phyloP scores from a whole-genome alignment of 441 rosid species.

The Croton laevigatus region DNA sequence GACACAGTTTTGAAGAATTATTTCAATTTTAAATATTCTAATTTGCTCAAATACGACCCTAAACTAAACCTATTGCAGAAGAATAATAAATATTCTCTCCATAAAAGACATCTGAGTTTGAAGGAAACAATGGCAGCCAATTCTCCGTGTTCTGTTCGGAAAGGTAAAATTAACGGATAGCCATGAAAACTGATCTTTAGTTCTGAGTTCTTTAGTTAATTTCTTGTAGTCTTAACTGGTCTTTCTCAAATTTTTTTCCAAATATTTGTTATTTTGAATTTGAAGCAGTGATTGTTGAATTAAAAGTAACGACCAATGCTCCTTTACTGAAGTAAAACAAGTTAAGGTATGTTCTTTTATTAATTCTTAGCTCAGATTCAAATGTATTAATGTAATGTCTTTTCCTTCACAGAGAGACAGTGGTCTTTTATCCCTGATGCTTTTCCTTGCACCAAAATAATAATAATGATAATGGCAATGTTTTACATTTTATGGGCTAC shows the following conservation, averaged over 20 bases:
- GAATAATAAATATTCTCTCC: conserved; percentile 1
- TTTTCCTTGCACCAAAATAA: not conserved
- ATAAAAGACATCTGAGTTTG: not conserved
- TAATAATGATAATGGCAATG: not conserved
- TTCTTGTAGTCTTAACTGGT: no score
- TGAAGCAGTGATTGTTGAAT: conserved; percentile 75
- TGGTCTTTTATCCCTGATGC: conserved; percentile 45
- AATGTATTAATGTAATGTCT: not conserved
- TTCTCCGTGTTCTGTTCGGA: conserved; percentile 44
- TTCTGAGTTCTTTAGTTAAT: no score
- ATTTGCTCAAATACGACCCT: no score
- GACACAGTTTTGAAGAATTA: no score
- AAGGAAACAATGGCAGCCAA: conserved; percentile 23
- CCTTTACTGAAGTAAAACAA: conserved; percentile 85
- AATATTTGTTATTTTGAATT: not conserved
- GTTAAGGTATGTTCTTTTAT: conserved; percentile 52
- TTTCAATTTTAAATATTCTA: no score
- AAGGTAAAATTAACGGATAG: conserved; percentile 32
- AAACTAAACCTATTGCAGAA: no score
- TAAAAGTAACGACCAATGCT: conserved; percentile 90
- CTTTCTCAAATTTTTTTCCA: no score
- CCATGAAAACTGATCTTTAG: not conserved
- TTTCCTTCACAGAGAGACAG: conserved; percentile 62
- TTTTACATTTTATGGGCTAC: not conserved
- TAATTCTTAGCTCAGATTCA: not conserved